Base-by-base conservation (phyloP, 495 filamentous ascomycete species). In the Aspergillus homomorphus region DNA sequence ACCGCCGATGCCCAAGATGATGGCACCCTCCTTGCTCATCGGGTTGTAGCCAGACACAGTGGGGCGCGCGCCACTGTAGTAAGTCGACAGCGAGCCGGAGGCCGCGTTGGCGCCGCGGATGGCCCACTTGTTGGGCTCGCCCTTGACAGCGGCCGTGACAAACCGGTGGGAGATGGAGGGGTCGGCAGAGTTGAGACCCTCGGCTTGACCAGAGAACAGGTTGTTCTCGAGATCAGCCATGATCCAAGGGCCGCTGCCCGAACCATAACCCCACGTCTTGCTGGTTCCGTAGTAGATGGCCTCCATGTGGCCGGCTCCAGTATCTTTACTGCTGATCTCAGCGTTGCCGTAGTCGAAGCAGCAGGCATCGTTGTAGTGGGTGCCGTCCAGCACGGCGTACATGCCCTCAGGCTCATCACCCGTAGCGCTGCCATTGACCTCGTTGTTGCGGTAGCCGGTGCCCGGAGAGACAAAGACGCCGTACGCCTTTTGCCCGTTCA, bases 271-370 rank as follows among this genome's bases (percentile, higher is more conserved):
- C 80, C 78, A 83, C 65, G 42, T 55, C 12, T 70, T 78, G 63
- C 58, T 70, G 55, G 66, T 66, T 41, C 82, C 82, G 66, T 66
- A 84, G 73, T 85, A 85, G 66, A 85, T 79, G 41, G 82, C 80
- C 66, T 85, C 82, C 82, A 85, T 84, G 60, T 84, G 82, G 56
- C 78, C 81, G 57, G 75, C 74, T 45, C 82, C 82, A 1, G 81
- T 84, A 60, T 84, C 82, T 9, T 24, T 66, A 57, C 67, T 79
- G 64, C 63, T 82, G 22, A 71, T 77, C 69, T 85, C 82, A 44
- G 82, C 82, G 48, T 85, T 85, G 53, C 82, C 82, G 51, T 85
- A 85, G 68, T 85, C 82, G 60, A 82, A 85, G 72, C 82, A 85
- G 74, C 82, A 85, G 24, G 30, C 74, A 33, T 56, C 72, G 53